Evolutionary conservation across 2,329 filamentous ascomycete species (phyloP), one percentile per base, ranked within the genome.

Genomic region (Pseudogymnoascus sp.): DNA sequence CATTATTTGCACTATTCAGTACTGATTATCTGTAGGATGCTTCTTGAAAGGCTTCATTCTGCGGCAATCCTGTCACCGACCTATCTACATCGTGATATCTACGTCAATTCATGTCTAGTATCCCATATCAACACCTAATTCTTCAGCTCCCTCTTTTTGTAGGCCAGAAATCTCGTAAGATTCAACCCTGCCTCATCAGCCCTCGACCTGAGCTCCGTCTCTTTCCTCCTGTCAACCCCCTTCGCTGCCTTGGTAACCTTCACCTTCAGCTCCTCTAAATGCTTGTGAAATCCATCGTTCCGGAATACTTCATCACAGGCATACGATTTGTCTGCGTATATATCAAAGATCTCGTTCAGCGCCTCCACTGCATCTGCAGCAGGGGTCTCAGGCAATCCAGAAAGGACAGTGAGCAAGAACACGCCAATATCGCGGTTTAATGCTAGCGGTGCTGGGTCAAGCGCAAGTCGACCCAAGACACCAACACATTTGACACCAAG

Each of bases 401-500:
- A 76, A 34, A 87, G 74, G 4, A 85, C 72, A 1, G 80, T 83
- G 62, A 88, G 67, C 60, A 89, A 76, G 72, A 88, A 89, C 14
- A 82, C 77, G 59, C 85, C 86, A 63, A 89, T 81, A 64, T 87
- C 83, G 51, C 83, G 80, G 75, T 88, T 89, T 31, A 81, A 74
- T 11, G 76, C 73, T 8, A 80, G 63, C 0, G 83, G 80, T 1
- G 81, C 80, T 3, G 83, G 82, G 62, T 82, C 75, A 7, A 82
- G 76, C 1, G 85, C 86, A 7, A 89, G 78, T 69, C 85, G 83
- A 65, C 86, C 86, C 10, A 89, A 78, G 5, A 87, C 84, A 62
- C 86, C 86, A 67, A 89, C 78, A 69, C 84, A 87, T 75, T 87
- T 88, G 67, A 88, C 84, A 29, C 84, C 81, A 2, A 88, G 79